Evolutionary conservation across 768 basidiomycete genomes (phyloP).

Genomic region (Lactarius vividus): DNA sequence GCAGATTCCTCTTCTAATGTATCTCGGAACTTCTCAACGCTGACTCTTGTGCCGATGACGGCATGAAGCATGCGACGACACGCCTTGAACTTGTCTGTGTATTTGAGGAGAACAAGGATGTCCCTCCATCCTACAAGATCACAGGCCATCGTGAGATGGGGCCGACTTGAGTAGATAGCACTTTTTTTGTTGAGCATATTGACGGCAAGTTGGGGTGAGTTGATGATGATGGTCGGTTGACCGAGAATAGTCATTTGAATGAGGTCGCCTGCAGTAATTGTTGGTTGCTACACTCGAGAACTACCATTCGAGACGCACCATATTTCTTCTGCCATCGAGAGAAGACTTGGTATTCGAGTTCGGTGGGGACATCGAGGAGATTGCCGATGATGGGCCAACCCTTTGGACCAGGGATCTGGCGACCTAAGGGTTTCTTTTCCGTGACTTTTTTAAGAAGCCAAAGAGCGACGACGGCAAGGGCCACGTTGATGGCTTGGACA

Average conservation of each 20-base stretch:
- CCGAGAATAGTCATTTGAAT: slow-evolving; percentile 30
- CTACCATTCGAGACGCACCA: slow-evolving; percentile 14
- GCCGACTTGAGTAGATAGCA: slow-evolving; percentile 30
- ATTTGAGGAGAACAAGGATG: slow-evolving; percentile 27
- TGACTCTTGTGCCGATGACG: slow-evolving; percentile 25
- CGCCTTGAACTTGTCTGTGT: slow-evolving; percentile 27
- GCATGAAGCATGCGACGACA: slow-evolving; percentile 27
- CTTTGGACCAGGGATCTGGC: slow-evolving; percentile 22
- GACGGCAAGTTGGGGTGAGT: slow-evolving; percentile 25
- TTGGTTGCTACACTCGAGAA: background rate
- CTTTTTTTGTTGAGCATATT: slow-evolving; percentile 33
- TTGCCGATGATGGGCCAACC: slow-evolving; percentile 28
- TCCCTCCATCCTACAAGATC: slow-evolving; percentile 28
- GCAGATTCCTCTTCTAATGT: slow-evolving; percentile 25
- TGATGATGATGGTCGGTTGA: slow-evolving; percentile 30
- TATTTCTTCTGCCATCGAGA: slow-evolving; percentile 25
- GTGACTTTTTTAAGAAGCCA: slow-evolving; percentile 24
- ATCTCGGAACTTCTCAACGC: slow-evolving; percentile 24
- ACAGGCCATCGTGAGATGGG: slow-evolving; percentile 28
- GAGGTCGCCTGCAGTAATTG: slow-evolving; percentile 27
- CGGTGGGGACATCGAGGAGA: slow-evolving; percentile 24
- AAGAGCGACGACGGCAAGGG: slow-evolving; percentile 16
- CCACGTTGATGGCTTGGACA: slow-evolving; percentile 9
- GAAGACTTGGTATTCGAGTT: slow-evolving; percentile 24
- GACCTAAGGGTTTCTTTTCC: slow-evolving; percentile 21